Conservation (phyloP, 768 basidiomycete genomes). For the Russula brevipes region DNA sequence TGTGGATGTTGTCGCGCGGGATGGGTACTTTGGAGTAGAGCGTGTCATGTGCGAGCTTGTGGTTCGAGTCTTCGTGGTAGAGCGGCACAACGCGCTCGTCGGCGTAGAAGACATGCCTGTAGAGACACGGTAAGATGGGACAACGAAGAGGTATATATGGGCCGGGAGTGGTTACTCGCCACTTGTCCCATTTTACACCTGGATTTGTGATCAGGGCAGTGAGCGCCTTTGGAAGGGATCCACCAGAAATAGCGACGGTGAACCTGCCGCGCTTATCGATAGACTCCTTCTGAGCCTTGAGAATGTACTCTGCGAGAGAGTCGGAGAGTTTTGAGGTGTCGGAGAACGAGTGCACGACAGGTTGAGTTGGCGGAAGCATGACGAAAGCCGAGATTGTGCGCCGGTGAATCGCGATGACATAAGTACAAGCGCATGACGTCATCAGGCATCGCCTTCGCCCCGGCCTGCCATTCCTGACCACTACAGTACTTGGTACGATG, state of each 20-base stretch:
- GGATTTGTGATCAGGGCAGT: slow-evolving; percentile 58
- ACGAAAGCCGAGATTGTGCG: not conserved
- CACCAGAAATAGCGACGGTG: slow-evolving; percentile 90
- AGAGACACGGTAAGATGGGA: not conserved
- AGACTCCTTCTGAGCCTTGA: slow-evolving; percentile 85
- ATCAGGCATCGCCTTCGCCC: not conserved
- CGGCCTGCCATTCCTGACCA: too few relatives aligned
- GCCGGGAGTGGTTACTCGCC: slow-evolving; percentile 44
- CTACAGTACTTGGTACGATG: too few relatives aligned
- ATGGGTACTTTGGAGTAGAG: slow-evolving; percentile 84
- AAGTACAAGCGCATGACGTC: slow-evolving; percentile 9
- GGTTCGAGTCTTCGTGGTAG: slow-evolving; percentile 91
- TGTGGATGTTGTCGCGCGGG: slow-evolving; percentile 70
- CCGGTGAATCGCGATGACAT: not conserved
- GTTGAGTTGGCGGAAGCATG: slow-evolving; percentile 5
- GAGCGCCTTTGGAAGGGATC: slow-evolving; percentile 82
- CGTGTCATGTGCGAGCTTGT: slow-evolving; percentile 61
- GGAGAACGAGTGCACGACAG: slow-evolving; percentile 70
- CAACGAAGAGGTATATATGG: not conserved
- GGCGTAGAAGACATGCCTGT: slow-evolving; percentile 95
- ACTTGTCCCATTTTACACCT: slow-evolving; percentile 87
- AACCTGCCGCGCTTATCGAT: slow-evolving; percentile 86
- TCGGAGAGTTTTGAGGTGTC: slow-evolving; percentile 48
- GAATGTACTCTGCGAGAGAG: slow-evolving; percentile 73
- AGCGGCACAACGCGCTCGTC: slow-evolving; percentile 95